Evolutionary conservation across 805 yeast genomes (phyloP).

Genomic region (Candida pseudofarinosa): DNA sequence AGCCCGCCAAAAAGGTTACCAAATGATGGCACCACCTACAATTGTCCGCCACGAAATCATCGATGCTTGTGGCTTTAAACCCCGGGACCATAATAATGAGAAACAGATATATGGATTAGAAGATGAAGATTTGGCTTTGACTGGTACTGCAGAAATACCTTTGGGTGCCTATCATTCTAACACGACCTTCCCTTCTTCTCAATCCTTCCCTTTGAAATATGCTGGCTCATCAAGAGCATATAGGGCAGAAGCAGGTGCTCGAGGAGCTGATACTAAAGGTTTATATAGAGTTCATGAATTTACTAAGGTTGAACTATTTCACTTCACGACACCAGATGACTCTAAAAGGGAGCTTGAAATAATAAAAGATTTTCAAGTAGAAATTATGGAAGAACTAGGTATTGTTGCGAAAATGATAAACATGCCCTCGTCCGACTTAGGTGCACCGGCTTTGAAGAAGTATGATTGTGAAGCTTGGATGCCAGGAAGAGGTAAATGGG

Average conservation of each 20-base stretch:
- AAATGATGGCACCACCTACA: slow-evolving; percentile 76
- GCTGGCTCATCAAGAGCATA: slow-evolving; percentile 85
- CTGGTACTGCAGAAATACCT: slow-evolving; percentile 96
- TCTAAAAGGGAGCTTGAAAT: slow-evolving; percentile 54
- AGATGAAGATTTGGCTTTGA: slow-evolving; percentile 56
- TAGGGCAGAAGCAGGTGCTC: slow-evolving; percentile 96
- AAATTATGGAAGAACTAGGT: slow-evolving; percentile 63
- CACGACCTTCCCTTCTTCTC: slow-evolving; percentile 32
- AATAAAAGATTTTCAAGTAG: slow-evolving; percentile 60
- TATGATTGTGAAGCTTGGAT: slow-evolving; percentile 96
- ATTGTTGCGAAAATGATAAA: slow-evolving; percentile 75
- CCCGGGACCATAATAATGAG: slow-evolving; percentile 83
- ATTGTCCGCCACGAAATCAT: slow-evolving; percentile 75
- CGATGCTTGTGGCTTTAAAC: slow-evolving; percentile 90
- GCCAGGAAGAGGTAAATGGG: slow-evolving; percentile 95
- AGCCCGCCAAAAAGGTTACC: slow-evolving; percentile 67
- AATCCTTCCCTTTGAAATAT: slow-evolving; percentile 50
- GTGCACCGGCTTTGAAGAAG: slow-evolving; percentile 89
- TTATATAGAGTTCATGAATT: slow-evolving; percentile 94
- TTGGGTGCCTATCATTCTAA: slow-evolving; percentile 75
- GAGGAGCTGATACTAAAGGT: slow-evolving; percentile 90
- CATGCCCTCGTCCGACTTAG: slow-evolving; percentile 89
- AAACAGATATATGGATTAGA: slow-evolving; percentile 73
- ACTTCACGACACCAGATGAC: slow-evolving; percentile 52
- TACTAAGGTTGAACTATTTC: slow-evolving; percentile 88